Evolutionary conservation across 306 rosid species (phyloP).

Genomic region (Rosa multiflora): DNA sequence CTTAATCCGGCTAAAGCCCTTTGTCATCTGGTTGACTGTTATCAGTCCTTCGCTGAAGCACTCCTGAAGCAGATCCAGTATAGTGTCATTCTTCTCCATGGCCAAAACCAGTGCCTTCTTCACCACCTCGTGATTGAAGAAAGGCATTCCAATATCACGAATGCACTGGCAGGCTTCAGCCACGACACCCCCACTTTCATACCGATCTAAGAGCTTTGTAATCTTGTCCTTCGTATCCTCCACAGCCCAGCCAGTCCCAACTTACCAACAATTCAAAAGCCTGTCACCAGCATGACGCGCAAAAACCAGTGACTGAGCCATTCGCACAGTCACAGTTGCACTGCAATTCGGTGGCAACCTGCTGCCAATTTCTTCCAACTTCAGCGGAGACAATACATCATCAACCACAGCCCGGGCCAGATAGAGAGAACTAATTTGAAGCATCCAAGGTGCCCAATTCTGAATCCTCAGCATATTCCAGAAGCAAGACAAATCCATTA

Average conservation of each 20-base stretch:
- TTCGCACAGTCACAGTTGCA: constrained; percentile 73
- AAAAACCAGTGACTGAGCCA: constrained; percentile 70
- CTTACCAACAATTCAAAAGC: constrained; percentile 95
- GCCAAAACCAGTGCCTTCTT: constrained; percentile 97
- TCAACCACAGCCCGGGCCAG: constrained; percentile 95
- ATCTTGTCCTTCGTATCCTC: constrained; percentile 99
- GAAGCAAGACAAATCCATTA: constrained; percentile 79
- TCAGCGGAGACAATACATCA: constrained; percentile 81
- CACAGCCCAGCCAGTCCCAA: constrained; percentile 99
- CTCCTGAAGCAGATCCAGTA: constrained; percentile 85
- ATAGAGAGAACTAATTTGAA: constrained; percentile 84
- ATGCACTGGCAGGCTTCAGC: constrained; percentile 93
- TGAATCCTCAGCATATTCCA: constrained; percentile 93
- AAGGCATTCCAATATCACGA: constrained; percentile 92
- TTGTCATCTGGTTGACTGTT: constrained; percentile 87
- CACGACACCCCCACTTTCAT: constrained; percentile 83
- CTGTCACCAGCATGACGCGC: constrained; percentile 99
- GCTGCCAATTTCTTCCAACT: constrained; percentile 79
- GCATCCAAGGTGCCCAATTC: constrained; percentile 92
- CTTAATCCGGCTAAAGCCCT: constrained; percentile 83
- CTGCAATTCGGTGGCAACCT: constrained; percentile 63
- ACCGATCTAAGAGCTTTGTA: constrained; percentile 84
- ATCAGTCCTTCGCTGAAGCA: constrained; percentile 88
- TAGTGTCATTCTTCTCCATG: constrained; percentile 91
- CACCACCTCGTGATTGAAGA: constrained; percentile 99